Base-by-base conservation (phyloP, 139 green algal genomes). In the Micractinium conductrix region DNA sequence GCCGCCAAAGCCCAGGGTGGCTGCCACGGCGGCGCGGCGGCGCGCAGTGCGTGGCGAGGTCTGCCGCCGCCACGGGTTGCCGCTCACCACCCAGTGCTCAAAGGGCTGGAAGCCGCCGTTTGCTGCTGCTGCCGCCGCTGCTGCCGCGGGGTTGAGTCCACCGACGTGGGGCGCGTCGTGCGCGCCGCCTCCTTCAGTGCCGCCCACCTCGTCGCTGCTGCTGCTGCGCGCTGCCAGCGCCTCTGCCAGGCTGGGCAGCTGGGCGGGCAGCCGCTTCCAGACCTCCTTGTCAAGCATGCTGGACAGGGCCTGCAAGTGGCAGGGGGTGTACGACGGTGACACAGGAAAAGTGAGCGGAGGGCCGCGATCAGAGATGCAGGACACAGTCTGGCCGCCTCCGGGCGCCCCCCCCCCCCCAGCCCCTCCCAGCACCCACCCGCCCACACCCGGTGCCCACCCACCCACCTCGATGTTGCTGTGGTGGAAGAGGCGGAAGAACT, bases 281-380 rank as follows among this genome's bases (percentile, higher is more conserved):
- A 92, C 44, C 85, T 93, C 90, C 62, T 80, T 81, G 74, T 93
- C 88, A 62, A 93, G 86, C 88, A 93, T 91, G 75, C 60, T 81
- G 67, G 85, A 84, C 65, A 92, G 71, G 0, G 83, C 85, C 86
- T 91, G 84, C 69, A 63, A 24, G 37, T 1, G 26, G 60, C 42
- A 1, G 43, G 65, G 22, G 33, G 26, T n/a, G n/a, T n/a, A n/a
- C n/a, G n/a, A n/a, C n/a, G n/a, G n/a, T n/a, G n/a, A n/a, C n/a
- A n/a, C n/a, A n/a, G n/a, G n/a, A n/a, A n/a, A n/a, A n/a, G n/a
- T n/a, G n/a, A n/a, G n/a, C n/a, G n/a, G n/a, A n/a, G n/a, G n/a
- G n/a, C n/a, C n/a, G n/a, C n/a, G n/a, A n/a, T n/a, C n/a, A n/a
- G n/a, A n/a, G n/a, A n/a, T n/a, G 24, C 58, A 67, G 22, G 9